These are phyloP conservation scores for Phlyctochytrium arcticum DNA, from an alignment of 192 early-diverging fungal species.

Conservation along the genomic window DNA sequence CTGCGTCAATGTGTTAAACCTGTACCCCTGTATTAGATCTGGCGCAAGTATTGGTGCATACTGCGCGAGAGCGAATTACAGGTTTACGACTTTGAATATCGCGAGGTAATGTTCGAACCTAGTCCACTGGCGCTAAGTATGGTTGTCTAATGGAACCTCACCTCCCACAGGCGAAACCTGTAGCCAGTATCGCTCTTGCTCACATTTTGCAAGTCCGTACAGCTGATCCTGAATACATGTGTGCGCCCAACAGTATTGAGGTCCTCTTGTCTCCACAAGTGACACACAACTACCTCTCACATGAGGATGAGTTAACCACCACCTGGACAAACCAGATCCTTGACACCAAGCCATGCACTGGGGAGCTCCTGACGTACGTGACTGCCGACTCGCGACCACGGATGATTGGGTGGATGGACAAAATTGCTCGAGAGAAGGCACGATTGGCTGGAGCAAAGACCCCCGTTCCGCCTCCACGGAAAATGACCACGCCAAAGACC, in stretches of 20 bases:
- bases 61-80: constrained; percentile 25
- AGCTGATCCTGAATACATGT: constrained; percentile 37
- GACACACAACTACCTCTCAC: too few species aligned
- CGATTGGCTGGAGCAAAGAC: constrained; percentile 11
- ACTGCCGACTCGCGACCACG: constrained; percentile 27
- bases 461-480: constrained; percentile 21
- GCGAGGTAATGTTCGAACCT: too few species aligned
- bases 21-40: constrained; percentile 23
- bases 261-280: constrained; percentile 9
- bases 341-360: neutral
- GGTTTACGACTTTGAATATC: constrained; percentile 44
- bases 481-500: neutral
- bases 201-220: constrained; percentile 5
- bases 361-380: constrained; percentile 25
- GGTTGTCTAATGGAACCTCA: too few species aligned
- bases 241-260: constrained; percentile 33
- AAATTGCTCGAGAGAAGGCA: constrained; percentile 22
- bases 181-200: constrained; percentile 25
- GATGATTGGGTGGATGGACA: constrained; percentile 23
- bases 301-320: too few species aligned
- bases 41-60: constrained; percentile 45
- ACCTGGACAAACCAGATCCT: constrained; percentile 7
- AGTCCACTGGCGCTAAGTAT: too few species aligned
- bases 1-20: neutral
- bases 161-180: constrained; percentile 22